Base-by-base conservation (phyloP, 1,139 yeast species). In the Yamadazyma sp. region DNA sequence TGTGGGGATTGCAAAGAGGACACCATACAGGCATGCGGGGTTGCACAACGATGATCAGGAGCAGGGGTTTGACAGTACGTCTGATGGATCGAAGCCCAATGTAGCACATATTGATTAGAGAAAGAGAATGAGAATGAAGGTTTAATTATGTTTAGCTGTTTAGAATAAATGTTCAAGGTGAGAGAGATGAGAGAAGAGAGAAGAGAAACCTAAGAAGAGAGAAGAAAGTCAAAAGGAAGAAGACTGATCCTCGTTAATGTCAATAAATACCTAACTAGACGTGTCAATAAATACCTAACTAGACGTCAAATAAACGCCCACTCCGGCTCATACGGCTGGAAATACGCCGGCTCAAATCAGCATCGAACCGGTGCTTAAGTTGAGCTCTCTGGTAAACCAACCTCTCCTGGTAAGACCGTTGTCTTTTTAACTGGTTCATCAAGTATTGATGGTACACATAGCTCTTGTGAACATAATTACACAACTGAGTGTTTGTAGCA, bases 1-100 rank as follows among this genome's bases (percentile, higher is more conserved):
- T 13, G 73, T 67, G 14, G 50, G 53, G 16, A 66, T 70, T 40
- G 76, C 71, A 1, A 51, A 48, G 22, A 54, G 51, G 12, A 53
- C 61, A 48, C 72, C 71, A 8, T 53, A 47, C 24, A 53, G 57
- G 42, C 59, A 61, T 39, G 55, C 52, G 16, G 57, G 54, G 33
- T 33, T 43, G 13, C 29, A 15, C 15, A 27, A 27, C 20, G 29
- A 27, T 9, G 29, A 27, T 11, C 3, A 9, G 4, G 29, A 27
- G 14, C 29, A 15, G 9, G 29, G 29, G 9, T 27, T 9, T 27
- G 29, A 27, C 7, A 9, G 14, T 9, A 4, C 12, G 3, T 27
- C 29, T 15, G 29, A 15, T 10, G 4, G 9, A 14, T 15, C 18
- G 20, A 27, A 32, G 15, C 22, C 34, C 9, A 18, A 20, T 24